Conservation (phyloP, 2,329 filamentous ascomycete genomes). For the Pseudonectria foliicola region DNA sequence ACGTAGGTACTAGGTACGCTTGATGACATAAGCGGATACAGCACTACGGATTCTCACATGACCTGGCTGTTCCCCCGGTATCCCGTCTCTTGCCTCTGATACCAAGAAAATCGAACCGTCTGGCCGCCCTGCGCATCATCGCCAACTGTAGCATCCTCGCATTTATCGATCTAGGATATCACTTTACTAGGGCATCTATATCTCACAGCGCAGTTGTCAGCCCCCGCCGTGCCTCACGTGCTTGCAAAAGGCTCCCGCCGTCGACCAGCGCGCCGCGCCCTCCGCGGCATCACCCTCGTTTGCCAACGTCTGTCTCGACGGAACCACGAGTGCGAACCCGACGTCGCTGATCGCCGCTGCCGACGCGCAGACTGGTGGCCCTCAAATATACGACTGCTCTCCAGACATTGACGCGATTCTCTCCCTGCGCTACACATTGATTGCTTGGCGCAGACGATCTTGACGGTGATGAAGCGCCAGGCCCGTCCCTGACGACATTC, state of each 20-base stretch:
- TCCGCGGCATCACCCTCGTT: too few species aligned
- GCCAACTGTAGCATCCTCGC: constrained; percentile 7
- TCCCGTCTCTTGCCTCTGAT: constrained; percentile 4
- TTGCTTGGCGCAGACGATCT: constrained; percentile 16
- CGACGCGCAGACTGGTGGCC: constrained; percentile 1
- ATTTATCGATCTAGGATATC: constrained; percentile 12
- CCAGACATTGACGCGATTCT: constrained; percentile 3
- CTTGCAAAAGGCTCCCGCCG: too few species aligned
- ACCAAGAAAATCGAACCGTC: constrained; percentile 12
- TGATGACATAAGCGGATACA: constrained; percentile 1
- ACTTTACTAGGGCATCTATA: constrained; percentile 5
- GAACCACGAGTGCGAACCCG: too few species aligned
- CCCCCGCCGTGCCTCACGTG: too few species aligned
- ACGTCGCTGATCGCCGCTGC: too few species aligned
- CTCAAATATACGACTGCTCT: neutral
- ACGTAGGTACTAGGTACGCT: too few species aligned
- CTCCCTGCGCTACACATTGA: constrained; percentile 7
- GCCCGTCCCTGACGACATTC: constrained; percentile 8
- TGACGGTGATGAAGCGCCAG: constrained; percentile 15
- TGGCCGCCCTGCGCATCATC: constrained; percentile 12
- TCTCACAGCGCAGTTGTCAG: too few species aligned
- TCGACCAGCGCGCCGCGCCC: too few species aligned
- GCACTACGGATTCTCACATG: constrained; percentile 27
- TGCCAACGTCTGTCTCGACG: too few species aligned
- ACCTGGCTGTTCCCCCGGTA: constrained; percentile 17